These are phyloP conservation scores for Fusarium domesticum DNA, from an alignment of 2,329 filamentous ascomycete genomes.

Conservation along the genomic window DNA sequence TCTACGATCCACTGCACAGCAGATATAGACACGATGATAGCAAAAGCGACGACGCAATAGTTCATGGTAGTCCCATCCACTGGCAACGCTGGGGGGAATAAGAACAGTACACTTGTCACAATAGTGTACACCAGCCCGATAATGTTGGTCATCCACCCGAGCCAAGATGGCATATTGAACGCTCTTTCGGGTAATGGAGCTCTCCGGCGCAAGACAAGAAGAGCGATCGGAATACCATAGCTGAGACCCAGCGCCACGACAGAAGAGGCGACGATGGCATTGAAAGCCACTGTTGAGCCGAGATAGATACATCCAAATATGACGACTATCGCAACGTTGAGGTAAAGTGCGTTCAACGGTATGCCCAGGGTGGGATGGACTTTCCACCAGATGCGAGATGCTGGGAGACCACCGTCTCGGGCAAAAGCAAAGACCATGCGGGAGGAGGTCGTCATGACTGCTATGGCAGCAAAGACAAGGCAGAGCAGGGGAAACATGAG, in stretches of 20 bases:
- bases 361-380: conserved; percentile 61
- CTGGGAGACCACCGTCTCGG: conserved; percentile 62
- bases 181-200: conserved; percentile 56
- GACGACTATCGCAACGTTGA: conserved; percentile 59
- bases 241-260: conserved; percentile 70
- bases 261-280: conserved; percentile 66
- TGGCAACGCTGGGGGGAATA: conserved; percentile 65
- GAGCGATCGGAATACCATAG: conserved; percentile 70
- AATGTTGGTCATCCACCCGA: conserved; percentile 37
- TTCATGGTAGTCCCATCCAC: conserved; percentile 68
- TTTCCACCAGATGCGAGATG: conserved; percentile 56
- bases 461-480: conserved; percentile 60
- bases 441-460: conserved; percentile 63
- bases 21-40: conserved; percentile 43
- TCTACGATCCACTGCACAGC: conserved; percentile 44
- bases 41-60: conserved; percentile 47
- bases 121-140: conserved; percentile 60
- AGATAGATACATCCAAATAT: conserved; percentile 70
- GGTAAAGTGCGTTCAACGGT: conserved; percentile 63
- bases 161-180: conserved; percentile 34
- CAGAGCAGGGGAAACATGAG: conserved; percentile 66
- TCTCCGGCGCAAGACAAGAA: conserved; percentile 64
- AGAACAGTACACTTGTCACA: conserved; percentile 67
- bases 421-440: conserved; percentile 67
- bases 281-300: conserved; percentile 63